A percentile compares a stretch with the other conserved stretches of the same genome.
Evolutionary conservation across 306 rosid species (phyloP).

Genomic region (Vigna hirtella): DNA sequence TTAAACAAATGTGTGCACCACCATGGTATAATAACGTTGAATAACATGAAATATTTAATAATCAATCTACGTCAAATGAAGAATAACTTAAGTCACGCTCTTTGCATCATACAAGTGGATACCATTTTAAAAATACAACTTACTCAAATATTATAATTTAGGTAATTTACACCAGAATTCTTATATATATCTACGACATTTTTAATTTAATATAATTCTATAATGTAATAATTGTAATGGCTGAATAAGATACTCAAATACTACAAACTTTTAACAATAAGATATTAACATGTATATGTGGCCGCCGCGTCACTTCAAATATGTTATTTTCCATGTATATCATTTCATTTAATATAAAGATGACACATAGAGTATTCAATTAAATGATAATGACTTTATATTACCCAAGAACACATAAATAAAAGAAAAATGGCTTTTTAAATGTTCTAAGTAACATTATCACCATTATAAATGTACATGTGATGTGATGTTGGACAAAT

Average conservation of each 20-base stretch:
- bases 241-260: not conserved
- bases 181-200: not conserved
- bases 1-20: too few relatives aligned
- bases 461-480: not conserved
- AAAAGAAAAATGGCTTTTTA: not conserved
- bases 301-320: not conserved
- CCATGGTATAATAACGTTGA: too few relatives aligned
- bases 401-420: not conserved
- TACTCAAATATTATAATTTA: not conserved
- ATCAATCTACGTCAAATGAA: too few relatives aligned
- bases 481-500: not conserved
- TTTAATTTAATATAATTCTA: conserved; percentile 1
- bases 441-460: not conserved
- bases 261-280: not conserved
- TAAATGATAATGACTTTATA: not conserved
- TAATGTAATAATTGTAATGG: not conserved
- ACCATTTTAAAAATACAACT: not conserved
- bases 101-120: not conserved
- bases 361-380: not conserved
- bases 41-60: too few relatives aligned
- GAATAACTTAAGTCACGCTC: too few relatives aligned
- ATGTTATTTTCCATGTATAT: not conserved
- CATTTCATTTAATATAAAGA: not conserved
- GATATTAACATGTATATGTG: not conserved
- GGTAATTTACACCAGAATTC: not conserved